Evolutionary conservation across 1,284 basidiomycete genomes (phyloP), one percentile per base, ranked within the genome.

Genomic region (Leccinum olivaceoglutinosum): DNA sequence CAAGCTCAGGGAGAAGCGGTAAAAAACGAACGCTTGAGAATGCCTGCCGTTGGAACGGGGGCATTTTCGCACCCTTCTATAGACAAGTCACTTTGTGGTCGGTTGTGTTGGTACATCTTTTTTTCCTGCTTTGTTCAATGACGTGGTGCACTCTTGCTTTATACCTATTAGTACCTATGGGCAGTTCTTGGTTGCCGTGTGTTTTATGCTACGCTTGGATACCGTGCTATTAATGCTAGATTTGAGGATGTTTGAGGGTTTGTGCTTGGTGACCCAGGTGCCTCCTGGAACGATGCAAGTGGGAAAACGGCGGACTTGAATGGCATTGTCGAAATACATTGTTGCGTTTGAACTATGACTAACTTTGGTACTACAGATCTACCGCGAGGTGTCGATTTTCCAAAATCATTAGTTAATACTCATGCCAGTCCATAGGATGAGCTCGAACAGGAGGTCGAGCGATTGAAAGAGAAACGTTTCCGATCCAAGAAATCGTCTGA

Each of bases 381-480:
- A 96, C 75, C 87, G 89, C 60, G 94, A 97, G 74, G 68, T 60
- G 79, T 66, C 18, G 18, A 51, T 39, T 12, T 54, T 34, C 38
- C 49, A 55, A n/a, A 55, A 46, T 53, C 2, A 12, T 60, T 36
- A 39, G 11, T 14, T 53, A 9, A 61, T 63, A 51, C 61, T 67
- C 51, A 65, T 63, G 11, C 60, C 38, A 25, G 58, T 59, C 56
- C 53, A 57, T 63, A 89, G 85, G 94, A 95, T 72, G 94, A 96
- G 71, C 86, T 97, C 46, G 94, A 96, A 73, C 87, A 87, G 69
- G 92, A 94, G 70, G 77, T 96, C 49, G 86, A 92, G 67, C 83
- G 85, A 3, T 78, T 92, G 57, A 90, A 91, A 69, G 87, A 89
- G 25, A 88, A 87, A 68, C 75, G 89, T 53, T 72, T 82, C 7